These are phyloP conservation scores for Penicillium thymicola DNA, from an alignment of 2,329 filamentous ascomycete species.

Conservation along the genomic window DNA sequence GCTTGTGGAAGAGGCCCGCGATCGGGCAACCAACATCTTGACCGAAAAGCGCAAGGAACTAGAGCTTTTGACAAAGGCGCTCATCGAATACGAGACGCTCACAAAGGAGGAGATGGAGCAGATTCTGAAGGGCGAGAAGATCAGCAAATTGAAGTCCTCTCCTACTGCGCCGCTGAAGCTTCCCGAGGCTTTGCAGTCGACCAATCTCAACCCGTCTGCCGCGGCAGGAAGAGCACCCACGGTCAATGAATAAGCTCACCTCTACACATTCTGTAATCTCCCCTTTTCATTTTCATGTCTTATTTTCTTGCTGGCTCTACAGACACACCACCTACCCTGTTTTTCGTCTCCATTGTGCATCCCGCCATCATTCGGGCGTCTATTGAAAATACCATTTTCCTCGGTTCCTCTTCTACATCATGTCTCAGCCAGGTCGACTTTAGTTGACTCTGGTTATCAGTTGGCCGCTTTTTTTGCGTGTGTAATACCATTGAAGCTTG, in stretches of 20 bases:
- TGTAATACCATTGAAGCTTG: background rate
- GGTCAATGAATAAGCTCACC: conserved; percentile 22
- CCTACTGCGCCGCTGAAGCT: conserved; percentile 60
- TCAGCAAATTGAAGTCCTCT: conserved; percentile 63
- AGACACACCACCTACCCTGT: background rate
- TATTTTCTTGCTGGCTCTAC: conserved; percentile 6
- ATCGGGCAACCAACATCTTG: conserved; percentile 69
- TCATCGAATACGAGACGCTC: conserved; percentile 92
- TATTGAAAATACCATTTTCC: conserved; percentile 23
- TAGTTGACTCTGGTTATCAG: background rate
- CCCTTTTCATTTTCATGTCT: conserved; percentile 3
- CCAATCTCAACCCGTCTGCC: conserved; percentile 27
- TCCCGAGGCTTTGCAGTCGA: conserved; percentile 50
- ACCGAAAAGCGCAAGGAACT: conserved; percentile 75
- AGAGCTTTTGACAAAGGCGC: conserved; percentile 79
- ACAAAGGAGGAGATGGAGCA: conserved; percentile 85
- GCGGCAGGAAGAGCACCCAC: conserved; percentile 21
- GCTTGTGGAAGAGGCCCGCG: conserved; percentile 75
- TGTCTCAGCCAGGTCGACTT: background rate
- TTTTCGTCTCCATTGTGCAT: conserved; percentile 16
- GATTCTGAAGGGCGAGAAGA: conserved; percentile 80
- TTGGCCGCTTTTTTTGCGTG: background rate
- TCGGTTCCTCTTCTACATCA: conserved; percentile 3
- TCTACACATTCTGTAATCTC: background rate
- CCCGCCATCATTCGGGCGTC: conserved; percentile 23